Percentiles rank a stretch among this genome's conserved stretches.
phyloP scores from a whole-genome alignment of 345 rosid genomes.

The Dipteronia dyeriana region DNA sequence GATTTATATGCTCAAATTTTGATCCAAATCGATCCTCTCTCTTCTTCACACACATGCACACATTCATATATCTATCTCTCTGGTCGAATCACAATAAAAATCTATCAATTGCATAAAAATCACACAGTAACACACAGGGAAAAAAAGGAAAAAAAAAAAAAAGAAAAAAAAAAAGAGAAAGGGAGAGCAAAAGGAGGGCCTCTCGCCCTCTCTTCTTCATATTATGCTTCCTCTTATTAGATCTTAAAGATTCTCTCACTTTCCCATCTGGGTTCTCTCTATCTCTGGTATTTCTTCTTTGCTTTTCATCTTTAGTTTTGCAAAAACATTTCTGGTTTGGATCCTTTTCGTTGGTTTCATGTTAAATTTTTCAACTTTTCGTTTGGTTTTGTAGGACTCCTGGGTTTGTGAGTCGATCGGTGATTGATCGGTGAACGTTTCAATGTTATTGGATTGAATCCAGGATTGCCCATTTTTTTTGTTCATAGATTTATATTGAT shows the following conservation, averaged over 20 bases:
- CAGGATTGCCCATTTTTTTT: slow-evolving; percentile 42
- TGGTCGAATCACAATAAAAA: slow-evolving; percentile 30
- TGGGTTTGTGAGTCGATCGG: slow-evolving; percentile 50
- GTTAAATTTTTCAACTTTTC: slow-evolving; percentile 8
- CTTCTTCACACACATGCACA: neutral
- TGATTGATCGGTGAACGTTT: slow-evolving; percentile 39
- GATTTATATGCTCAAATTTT: slow-evolving; percentile 10
- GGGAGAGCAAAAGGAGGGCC: slow-evolving; percentile 51
- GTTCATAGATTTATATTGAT: slow-evolving; percentile 15
- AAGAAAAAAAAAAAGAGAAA: slow-evolving; percentile 20
- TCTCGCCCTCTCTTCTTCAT: slow-evolving; percentile 55
- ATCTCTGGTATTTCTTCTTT: slow-evolving; percentile 22
- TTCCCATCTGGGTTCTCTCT: slow-evolving; percentile 41
- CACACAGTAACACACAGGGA: neutral
- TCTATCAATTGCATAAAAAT: slow-evolving; percentile 24
- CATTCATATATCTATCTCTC: slow-evolving; percentile 2
- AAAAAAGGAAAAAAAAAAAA: slow-evolving; percentile 23
- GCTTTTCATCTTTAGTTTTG: neutral
- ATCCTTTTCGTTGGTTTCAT: slow-evolving; percentile 26
- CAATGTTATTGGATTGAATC: slow-evolving; percentile 43
- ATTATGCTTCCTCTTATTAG: slow-evolving; percentile 43
- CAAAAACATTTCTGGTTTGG: slow-evolving; percentile 25
- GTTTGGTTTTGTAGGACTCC: slow-evolving; percentile 37
- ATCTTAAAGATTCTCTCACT: slow-evolving; percentile 36
- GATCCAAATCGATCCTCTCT: slow-evolving; percentile 23